Conservation (phyloP, 371 early-diverging fungal genomes). For the Mucor lusitanicus region DNA sequence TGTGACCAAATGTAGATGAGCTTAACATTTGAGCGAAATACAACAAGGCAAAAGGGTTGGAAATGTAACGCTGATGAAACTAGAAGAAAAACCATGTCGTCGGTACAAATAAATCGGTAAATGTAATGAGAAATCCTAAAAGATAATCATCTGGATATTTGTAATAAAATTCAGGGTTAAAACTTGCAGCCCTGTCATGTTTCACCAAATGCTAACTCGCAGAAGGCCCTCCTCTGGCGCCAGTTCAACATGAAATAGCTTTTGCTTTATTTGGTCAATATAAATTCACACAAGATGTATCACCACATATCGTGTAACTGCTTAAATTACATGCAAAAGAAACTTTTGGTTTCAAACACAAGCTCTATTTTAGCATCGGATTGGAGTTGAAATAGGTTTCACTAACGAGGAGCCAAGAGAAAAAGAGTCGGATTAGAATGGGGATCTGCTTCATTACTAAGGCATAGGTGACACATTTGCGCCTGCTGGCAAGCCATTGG, state of each 20-base stretch:
- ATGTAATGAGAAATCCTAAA: neutral
- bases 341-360: neutral
- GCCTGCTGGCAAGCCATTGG: neutral
- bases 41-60: neutral
- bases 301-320: slow-evolving; percentile 22
- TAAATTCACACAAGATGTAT: slow-evolving; percentile 23
- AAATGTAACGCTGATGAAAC: neutral
- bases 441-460: neutral
- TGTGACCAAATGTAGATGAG: neutral
- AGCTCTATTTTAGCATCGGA: neutral
- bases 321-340: neutral
- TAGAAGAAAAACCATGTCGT: neutral
- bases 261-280: slow-evolving; percentile 10
- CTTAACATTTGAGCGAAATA: neutral
- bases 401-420: neutral
- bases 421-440: neutral
- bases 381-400: neutral
- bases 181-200: neutral
- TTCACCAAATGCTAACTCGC: slow-evolving; percentile 17
- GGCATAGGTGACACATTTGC: neutral
- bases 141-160: neutral
- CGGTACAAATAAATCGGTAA: neutral
- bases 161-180: neutral
- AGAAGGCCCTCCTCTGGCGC: neutral
- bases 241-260: neutral